A percentile compares a stretch with the other conserved stretches of the same genome.
These are phyloP conservation scores for Apiospora hydei DNA, from an alignment of 2,329 filamentous ascomycete species.

Conservation along the genomic window DNA sequence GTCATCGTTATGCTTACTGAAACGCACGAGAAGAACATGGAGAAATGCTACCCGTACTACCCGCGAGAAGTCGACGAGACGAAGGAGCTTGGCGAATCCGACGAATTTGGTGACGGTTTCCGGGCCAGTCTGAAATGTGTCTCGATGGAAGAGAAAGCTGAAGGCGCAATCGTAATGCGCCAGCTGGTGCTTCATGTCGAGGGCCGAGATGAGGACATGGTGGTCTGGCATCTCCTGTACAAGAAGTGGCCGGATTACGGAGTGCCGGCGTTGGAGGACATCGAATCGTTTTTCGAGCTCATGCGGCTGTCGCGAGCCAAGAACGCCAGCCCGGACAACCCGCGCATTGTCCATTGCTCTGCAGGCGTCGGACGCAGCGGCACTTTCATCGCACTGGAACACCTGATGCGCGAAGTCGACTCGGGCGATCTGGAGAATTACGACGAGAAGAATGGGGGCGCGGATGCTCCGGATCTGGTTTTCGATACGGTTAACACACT, in stretches of 20 bases:
- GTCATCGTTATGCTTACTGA: conserved; percentile 96
- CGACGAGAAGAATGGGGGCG: conserved; percentile 39
- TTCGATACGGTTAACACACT: conserved; percentile 81
- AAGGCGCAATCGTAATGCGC: conserved; percentile 74
- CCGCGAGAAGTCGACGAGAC: conserved; percentile 64
- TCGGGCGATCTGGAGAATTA: conserved; percentile 69
- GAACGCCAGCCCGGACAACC: conserved; percentile 64
- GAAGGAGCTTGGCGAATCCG: conserved; percentile 66
- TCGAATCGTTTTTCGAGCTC: conserved; percentile 72
- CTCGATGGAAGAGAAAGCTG: conserved; percentile 60
- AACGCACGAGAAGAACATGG: conserved; percentile 76
- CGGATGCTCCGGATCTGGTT: conserved; percentile 66
- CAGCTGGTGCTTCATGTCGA: conserved; percentile 69
- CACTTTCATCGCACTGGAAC: conserved; percentile 96
- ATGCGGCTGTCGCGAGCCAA: conserved; percentile 71
- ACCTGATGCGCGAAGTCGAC: conserved; percentile 82
- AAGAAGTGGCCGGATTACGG: conserved; percentile 90
- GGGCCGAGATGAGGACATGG: conserved; percentile 48
- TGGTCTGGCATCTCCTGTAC: conserved; percentile 85
- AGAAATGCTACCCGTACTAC: conserved; percentile 93
- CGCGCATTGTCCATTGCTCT: conserved; percentile 86
- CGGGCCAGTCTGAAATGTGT: conserved; percentile 74
- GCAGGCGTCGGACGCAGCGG: conserved; percentile 94
- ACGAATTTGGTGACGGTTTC: conserved; percentile 72
- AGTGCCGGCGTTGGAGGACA: conserved; percentile 74